Evolutionary conservation across 2,329 filamentous ascomycete species (phyloP), one percentile per base, ranked within the genome.

Genomic region (Grosmannia serpens): DNA sequence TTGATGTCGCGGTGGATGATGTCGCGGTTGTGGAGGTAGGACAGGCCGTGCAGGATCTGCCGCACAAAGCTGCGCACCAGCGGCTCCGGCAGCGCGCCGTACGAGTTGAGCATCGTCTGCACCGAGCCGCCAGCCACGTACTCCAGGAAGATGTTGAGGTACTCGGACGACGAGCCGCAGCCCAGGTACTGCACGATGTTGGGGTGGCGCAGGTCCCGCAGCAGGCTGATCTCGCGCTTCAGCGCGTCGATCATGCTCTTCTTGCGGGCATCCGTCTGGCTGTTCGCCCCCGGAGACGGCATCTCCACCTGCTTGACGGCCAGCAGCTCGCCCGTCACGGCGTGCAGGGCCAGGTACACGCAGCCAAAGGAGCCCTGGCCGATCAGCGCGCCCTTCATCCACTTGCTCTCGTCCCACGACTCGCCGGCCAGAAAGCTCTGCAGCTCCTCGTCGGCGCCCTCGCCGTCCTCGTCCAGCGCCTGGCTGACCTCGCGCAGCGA

Each of bases 1-100:
- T 99, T 99, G 81, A 99, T 97, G 69, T 99, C 94, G 61, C 94
- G 88, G 71, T 99, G 94, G 66, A 99, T 97, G 68, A 99, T 99
- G 69, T 96, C 94, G 63, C 87, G 85, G 69, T 87, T 87, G 75
- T 99, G 94, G 20, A 99, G 83, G 70, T 97, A 99, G 4, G 89
- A 91, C 33, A 99, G 81, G 53, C 94, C 94, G 38, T 88, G 87
- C 61, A 99, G 79, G 64, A 99, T 99, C 73, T 99, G 94, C 38
- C 92, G 86, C 55, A 97, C 92, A 69, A 99, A 99, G 73, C 94
- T 96, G 69, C 91, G 87, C 60, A 97, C 91, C 59, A 99, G 80
- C 1, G 91, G 91, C 70, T 99, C 94, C 22, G 89, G 88, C 57
- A 99, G 83, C 9, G 92, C 92, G 61, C 95, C 95, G 70, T 99